These are phyloP conservation scores for Trypanosoma avium DNA, from an alignment of 208 protist species.

Conservation along the genomic window DNA sequence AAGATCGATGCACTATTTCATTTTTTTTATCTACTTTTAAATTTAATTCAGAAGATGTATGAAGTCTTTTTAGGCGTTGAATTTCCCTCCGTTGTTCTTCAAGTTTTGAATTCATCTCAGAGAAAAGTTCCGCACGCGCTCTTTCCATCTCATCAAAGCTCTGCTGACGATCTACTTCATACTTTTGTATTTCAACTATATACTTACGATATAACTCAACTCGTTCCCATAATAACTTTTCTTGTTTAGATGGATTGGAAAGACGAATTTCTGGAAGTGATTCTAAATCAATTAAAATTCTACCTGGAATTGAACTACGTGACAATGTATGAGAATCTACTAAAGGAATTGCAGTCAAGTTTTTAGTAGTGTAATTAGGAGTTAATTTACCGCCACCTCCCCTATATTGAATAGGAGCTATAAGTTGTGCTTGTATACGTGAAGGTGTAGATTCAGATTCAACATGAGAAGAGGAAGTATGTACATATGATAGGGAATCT, in stretches of 20 bases:
- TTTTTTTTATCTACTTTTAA: background rate
- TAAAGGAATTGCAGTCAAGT: background rate
- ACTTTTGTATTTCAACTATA: conserved; percentile 47
- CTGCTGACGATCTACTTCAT: conserved; percentile 60
- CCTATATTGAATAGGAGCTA: conserved; percentile 10
- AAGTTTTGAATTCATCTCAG: conserved; percentile 70
- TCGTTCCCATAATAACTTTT: conserved; percentile 57
- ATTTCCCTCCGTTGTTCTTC: conserved; percentile 65
- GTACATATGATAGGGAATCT: background rate
- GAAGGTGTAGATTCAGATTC: conserved; percentile 6
- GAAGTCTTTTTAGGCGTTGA: conserved; percentile 30
- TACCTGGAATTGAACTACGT: background rate
- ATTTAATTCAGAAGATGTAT: background rate
- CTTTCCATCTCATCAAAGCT: conserved; percentile 78
- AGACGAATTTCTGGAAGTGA: conserved; percentile 53
- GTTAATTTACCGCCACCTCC: conserved; percentile 1
- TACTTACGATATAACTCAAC: conserved; percentile 55
- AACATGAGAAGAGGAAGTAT: conserved; percentile 9
- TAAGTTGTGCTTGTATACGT: conserved; percentile 3
- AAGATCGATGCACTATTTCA: background rate
- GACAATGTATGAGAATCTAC: background rate
- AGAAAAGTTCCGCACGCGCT: conserved; percentile 73
- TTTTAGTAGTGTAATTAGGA: background rate
- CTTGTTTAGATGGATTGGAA: conserved; percentile 57
- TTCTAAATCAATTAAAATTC: conserved; percentile 33